phyloP scores from a whole-genome alignment of 345 rosid genomes.

The Rubroshorea leprosula region DNA sequence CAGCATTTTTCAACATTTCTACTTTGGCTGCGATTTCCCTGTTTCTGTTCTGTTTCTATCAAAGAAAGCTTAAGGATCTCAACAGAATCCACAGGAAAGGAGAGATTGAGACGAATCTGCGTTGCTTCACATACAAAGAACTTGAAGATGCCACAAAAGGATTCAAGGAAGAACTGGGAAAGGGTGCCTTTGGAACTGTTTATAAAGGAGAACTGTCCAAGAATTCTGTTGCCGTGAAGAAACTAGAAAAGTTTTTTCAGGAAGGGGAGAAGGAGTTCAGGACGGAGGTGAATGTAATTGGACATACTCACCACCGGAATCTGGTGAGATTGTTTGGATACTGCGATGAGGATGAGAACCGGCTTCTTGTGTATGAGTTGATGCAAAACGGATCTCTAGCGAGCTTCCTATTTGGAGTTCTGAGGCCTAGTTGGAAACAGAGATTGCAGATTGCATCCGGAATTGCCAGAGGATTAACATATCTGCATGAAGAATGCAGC shows the following conservation, averaged over 20 bases:
- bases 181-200: conserved; percentile 27
- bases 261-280: conserved; percentile 44
- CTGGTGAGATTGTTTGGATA: conserved; percentile 37
- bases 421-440: conserved; percentile 31
- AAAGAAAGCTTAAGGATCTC: too few species aligned
- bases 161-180: conserved; percentile 28
- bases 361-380: conserved; percentile 43
- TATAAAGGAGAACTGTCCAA: conserved; percentile 21
- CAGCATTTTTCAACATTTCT: too few species aligned
- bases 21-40: too few species aligned
- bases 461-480: too few species aligned
- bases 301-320: conserved; percentile 44
- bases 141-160: conserved; percentile 23
- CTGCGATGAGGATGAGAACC: conserved; percentile 35
- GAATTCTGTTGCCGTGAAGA: conserved; percentile 33
- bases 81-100: too few species aligned
- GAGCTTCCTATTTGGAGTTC: conserved; percentile 31
- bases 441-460: conserved; percentile 36
- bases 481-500: too few species aligned
- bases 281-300: conserved; percentile 39
- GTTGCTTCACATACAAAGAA: conserved; percentile 16
- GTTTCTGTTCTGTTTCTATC: too few species aligned
- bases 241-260: conserved; percentile 29
- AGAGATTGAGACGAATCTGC: conserved; percentile 18
- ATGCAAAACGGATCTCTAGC: conserved; percentile 40